Evolutionary conservation across 139 green algal genomes (phyloP).

Genomic region (Haematococcus sp.): DNA sequence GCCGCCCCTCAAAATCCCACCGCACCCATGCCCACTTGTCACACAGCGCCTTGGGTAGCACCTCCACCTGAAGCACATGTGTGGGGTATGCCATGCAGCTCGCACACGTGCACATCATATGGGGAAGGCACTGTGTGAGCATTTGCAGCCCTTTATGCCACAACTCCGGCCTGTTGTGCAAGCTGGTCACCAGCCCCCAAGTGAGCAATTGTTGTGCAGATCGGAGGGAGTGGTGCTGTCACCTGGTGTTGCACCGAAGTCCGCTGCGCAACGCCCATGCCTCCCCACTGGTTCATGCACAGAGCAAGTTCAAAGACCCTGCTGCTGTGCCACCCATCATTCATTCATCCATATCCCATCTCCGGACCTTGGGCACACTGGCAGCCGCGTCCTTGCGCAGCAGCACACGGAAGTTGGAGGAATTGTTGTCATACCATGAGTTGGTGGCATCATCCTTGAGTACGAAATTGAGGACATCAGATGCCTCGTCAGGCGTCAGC

Average conservation of each 20-base stretch:
- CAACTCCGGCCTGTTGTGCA: too few species aligned
- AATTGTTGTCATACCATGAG: constrained; percentile 74
- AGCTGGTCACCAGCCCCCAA: too few species aligned
- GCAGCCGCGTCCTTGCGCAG: constrained; percentile 29
- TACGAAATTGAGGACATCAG: constrained; percentile 90
- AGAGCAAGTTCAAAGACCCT: too few species aligned
- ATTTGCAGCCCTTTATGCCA: too few species aligned
- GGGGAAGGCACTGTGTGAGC: too few species aligned
- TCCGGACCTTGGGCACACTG: background rate
- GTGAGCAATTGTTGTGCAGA: too few species aligned
- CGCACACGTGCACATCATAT: background rate
- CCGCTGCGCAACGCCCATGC: too few species aligned
- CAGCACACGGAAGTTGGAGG: constrained; percentile 83
- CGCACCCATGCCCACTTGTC: constrained; percentile 94
- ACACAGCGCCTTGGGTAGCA: constrained; percentile 85
- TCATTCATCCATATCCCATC: too few species aligned
- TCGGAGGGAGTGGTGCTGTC: too few species aligned
- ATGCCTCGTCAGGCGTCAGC: constrained; percentile 68
- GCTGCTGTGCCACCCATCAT: too few species aligned
- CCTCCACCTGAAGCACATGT: constrained; percentile 5
- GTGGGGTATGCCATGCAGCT: background rate
- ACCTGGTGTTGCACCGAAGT: too few species aligned
- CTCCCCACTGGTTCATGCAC: too few species aligned
- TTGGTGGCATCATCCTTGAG: constrained; percentile 87
- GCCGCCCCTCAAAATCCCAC: constrained; percentile 66